A percentile compares a stretch with the other conserved stretches of the same genome.
Evolutionary conservation across 75 land plant species (phyloP).

Genomic region (Adiantum capillusveneris): DNA sequence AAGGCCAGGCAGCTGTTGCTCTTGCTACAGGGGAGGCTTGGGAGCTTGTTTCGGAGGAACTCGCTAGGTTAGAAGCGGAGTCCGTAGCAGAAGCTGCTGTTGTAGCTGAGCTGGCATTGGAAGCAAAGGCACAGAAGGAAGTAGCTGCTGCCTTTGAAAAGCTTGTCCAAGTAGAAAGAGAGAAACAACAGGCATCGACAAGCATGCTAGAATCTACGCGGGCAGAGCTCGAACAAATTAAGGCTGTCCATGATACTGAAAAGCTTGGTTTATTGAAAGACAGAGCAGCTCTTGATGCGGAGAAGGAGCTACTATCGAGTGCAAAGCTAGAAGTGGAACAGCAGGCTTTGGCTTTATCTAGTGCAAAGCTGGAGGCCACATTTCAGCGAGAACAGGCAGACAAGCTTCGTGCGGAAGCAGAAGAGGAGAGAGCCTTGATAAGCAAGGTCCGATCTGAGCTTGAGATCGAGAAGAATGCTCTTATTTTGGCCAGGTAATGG

Average conservation of each 20-base stretch:
- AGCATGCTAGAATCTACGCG: conserved; percentile 19
- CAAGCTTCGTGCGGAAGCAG: conserved; percentile 21
- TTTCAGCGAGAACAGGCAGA: conserved; percentile 39
- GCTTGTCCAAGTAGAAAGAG: conserved; percentile 38
- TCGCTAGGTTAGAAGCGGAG: conserved; percentile 77
- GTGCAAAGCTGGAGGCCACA: conserved; percentile 25
- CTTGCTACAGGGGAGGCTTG: conserved; percentile 62
- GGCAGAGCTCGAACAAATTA: conserved; percentile 47
- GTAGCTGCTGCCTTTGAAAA: conserved; percentile 46
- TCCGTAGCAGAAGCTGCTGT: conserved; percentile 42
- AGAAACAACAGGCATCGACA: conserved; percentile 33
- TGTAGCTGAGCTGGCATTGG: conserved; percentile 50
- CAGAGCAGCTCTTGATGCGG: conserved; percentile 59
- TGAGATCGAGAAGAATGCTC: conserved; percentile 78
- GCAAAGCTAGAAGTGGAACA: conserved; percentile 51
- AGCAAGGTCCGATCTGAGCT: conserved; percentile 44
- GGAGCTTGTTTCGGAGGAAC: conserved; percentile 48
- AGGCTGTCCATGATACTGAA: conserved; percentile 24
- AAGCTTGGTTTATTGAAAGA: conserved; percentile 40
- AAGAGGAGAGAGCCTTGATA: conserved; percentile 29
- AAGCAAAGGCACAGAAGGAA: conserved; percentile 50
- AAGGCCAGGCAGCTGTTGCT: conserved; percentile 83
- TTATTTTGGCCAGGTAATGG: conserved; percentile 63
- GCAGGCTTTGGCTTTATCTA: conserved; percentile 31
- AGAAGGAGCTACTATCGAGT: conserved; percentile 35